Base-by-base conservation (phyloP, 1,284 basidiomycete species). In the Apiotrichum porosum region DNA sequence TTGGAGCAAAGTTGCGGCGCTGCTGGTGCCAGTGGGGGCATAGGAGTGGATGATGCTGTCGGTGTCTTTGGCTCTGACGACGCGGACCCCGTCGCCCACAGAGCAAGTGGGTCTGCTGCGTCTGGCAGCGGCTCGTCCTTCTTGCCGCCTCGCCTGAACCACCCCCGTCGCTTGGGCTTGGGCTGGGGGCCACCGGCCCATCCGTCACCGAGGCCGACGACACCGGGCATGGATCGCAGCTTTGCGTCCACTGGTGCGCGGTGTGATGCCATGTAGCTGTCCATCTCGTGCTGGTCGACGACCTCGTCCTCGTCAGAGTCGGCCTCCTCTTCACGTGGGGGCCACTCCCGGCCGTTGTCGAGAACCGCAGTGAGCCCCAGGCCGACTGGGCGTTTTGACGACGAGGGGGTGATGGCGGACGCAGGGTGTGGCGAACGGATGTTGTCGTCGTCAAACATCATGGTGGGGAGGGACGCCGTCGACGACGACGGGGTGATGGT, bases 191-290 rank as follows among this genome's bases (percentile, higher is more conserved):
- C 64, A 26, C 65, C 60, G 10, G 63, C 63, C 67, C 67, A 69
- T 12, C 67, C 67, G 34, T 69, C 67, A 9, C 67, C 67, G 3
- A 69, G 42, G 5, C 65, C 65, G 2, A 65, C 52, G n/a, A 69
- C 60, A 9, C 65, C 67, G 5, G 62, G 61, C 36, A 56, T 51
- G 12, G 63, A 63, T 21, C 67, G 59, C 15, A 69, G 26, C 2
- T 42, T 41, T 2, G 50, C 53, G 33, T 68, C 60, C 2, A 56
- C 54, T 13, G 53, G 56, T 14, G 35, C 53, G 18, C 53, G 53
- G 24, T 55, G 40, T 22, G 42, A 45, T 1, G 49, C 43, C 49
- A 51, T 51, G 46, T 55, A 51, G 8, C 26, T 31, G 17, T 55
- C 53, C 49, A 55, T 55, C 30, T 55, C 53, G 24, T 47, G 19